A percentile compares a stretch with the other conserved stretches of the same genome.
These are phyloP conservation scores for Xylariales sp. DNA, from an alignment of 2,329 filamentous ascomycete species.

Conservation along the genomic window DNA sequence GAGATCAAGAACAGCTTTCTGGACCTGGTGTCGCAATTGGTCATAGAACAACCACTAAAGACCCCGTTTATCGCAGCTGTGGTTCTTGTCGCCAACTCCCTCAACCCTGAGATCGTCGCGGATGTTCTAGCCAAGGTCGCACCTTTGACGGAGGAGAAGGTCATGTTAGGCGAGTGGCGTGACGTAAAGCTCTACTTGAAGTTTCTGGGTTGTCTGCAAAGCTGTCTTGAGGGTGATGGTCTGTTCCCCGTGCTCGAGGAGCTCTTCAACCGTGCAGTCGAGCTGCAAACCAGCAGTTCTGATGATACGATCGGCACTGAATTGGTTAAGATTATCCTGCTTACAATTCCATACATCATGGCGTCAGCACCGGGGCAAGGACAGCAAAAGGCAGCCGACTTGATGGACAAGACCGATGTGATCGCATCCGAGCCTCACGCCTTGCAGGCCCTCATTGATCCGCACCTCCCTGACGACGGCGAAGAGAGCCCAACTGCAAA, in stretches of 20 bases:
- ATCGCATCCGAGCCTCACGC: constrained; percentile 85
- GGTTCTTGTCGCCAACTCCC: constrained; percentile 71
- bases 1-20: constrained; percentile 70
- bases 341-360: constrained; percentile 89
- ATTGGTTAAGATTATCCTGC: constrained; percentile 91
- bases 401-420: constrained; percentile 92
- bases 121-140: constrained; percentile 64
- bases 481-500: constrained; percentile 59
- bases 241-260: constrained; percentile 82
- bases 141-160: constrained; percentile 58
- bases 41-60: constrained; percentile 91
- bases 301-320: constrained; percentile 83
- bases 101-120: constrained; percentile 69
- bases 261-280: constrained; percentile 86
- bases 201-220: constrained; percentile 82
- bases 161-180: constrained; percentile 76
- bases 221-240: constrained; percentile 75
- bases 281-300: constrained; percentile 86
- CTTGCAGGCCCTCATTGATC: constrained; percentile 80
- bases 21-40: constrained; percentile 68
- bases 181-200: constrained; percentile 87
- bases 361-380: constrained; percentile 61
- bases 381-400: constrained; percentile 66
- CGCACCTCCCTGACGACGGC: constrained; percentile 64
- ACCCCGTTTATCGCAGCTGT: constrained; percentile 91